Percentiles rank a stretch among this genome's conserved stretches.
Evolutionary conservation across 306 rosid species (phyloP).

Genomic region (Cicer yamashitae): DNA sequence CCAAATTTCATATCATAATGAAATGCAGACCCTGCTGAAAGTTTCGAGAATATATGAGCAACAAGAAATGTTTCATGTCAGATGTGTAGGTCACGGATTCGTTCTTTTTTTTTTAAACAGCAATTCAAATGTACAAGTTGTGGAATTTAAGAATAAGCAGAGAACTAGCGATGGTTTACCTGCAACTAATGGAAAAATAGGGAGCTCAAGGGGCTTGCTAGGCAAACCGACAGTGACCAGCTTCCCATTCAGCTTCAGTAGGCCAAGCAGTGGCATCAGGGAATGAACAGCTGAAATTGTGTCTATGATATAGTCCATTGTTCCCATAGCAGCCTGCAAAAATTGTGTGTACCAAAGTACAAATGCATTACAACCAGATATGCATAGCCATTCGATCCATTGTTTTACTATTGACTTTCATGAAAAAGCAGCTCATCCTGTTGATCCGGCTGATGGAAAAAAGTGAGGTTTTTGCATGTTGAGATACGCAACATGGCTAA

Average conservation of each 20-base stretch:
- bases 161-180: constrained; percentile 55
- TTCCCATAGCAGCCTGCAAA: constrained; percentile 73
- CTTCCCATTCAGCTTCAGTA: constrained; percentile 87
- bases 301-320: constrained; percentile 88
- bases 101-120: neutral
- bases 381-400: constrained; percentile 8
- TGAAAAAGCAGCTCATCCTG: constrained; percentile 6
- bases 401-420: constrained; percentile 6
- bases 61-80: neutral
- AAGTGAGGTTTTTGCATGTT: neutral
- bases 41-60: neutral
- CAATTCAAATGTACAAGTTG: neutral
- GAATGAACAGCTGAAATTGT: constrained; percentile 84
- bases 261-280: constrained; percentile 67
- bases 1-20: neutral
- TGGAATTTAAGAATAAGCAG: neutral
- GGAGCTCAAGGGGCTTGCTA: constrained; percentile 74
- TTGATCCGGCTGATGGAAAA: neutral
- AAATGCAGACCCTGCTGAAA: neutral
- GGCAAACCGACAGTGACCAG: constrained; percentile 82
- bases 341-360: neutral
- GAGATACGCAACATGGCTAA: neutral
- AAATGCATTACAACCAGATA: constrained; percentile 12
- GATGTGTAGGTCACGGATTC: neutral
- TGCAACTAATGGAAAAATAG: constrained; percentile 61